phyloP scores from a whole-genome alignment of 208 protist genomes.

The Leishmania guyanensis region DNA sequence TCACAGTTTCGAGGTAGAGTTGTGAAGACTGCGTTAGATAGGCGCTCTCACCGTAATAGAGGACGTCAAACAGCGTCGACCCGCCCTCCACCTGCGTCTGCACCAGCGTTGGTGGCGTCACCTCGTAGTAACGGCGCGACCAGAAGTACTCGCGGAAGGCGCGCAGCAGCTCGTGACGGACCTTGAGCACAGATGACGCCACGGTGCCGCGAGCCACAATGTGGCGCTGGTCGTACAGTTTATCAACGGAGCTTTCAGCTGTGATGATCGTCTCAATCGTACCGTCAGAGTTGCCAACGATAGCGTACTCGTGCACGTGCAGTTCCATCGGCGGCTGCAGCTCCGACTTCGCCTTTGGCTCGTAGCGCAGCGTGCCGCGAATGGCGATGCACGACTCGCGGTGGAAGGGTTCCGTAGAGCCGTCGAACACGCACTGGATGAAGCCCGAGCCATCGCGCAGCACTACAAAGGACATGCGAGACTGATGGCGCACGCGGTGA shows the following conservation, averaged over 20 bases:
- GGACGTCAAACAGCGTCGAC: slow-evolving; percentile 97
- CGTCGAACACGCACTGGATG: slow-evolving; percentile 95
- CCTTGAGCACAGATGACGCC: slow-evolving; percentile 86
- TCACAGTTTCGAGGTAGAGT: slow-evolving; percentile 98
- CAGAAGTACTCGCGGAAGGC: slow-evolving; percentile 97
- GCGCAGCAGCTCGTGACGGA: slow-evolving; percentile 90
- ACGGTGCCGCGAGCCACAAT: slow-evolving; percentile 93
- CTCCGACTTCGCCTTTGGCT: slow-evolving; percentile 85
- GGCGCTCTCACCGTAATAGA: slow-evolving; percentile 98
- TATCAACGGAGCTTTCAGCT: slow-evolving; percentile 91
- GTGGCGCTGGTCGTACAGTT: slow-evolving; percentile 96
- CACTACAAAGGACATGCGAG: slow-evolving; percentile 96
- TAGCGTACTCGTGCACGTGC: slow-evolving; percentile 87
- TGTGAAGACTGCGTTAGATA: slow-evolving; percentile 99
- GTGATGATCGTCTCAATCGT: slow-evolving; percentile 91
- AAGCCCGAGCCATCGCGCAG: slow-evolving; percentile 96
- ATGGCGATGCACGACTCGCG: slow-evolving; percentile 89
- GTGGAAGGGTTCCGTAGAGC: slow-evolving; percentile 73
- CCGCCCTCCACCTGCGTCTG: slow-evolving; percentile 98
- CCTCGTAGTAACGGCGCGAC: slow-evolving; percentile 90
- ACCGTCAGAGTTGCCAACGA: slow-evolving; percentile 84
- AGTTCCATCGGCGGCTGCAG: slow-evolving; percentile 85
- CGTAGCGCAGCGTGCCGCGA: slow-evolving; percentile 63
- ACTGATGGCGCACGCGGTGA: slow-evolving; percentile 93
- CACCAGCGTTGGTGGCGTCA: slow-evolving; percentile 98